Base-by-base conservation (phyloP, 2,329 filamentous ascomycete species). In the Clarireedia homoeocarpa region DNA sequence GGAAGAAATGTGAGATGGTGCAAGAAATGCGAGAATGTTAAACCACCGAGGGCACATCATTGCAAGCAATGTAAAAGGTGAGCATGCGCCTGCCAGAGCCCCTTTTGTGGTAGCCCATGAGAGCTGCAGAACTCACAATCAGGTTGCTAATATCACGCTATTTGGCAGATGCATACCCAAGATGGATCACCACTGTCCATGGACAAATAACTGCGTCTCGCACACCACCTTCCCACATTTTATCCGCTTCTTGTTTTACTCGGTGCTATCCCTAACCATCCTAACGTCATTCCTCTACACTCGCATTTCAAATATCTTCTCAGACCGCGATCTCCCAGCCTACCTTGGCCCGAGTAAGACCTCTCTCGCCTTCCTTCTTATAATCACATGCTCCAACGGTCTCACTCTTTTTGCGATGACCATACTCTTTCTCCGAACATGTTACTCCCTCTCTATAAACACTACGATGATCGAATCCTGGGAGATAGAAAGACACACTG, bases 161-260 rank as follows among this genome's bases (percentile, higher is more conserved):
- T 1, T 26, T 27, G 1, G 17, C 24, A 77, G 75, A 64, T 91
- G 88, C 70, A 81, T 91, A 49, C 85, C 86, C 39, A 86, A 83
- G 71, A 91, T 91, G 88, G 88, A 91, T 72, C 87, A 91, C 72
- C 88, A 95, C 73, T 94, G 89, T 67, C 88, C 89, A 2, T 94
- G 89, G 89, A 92, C 88, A 3, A 75, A 73, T 59, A 92, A 91
- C 72, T 95, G 89, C 73, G 87, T 94, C 53, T 91, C 87, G 12
- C 81, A 91, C 70, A 85, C 84, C 58, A 91, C 87, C 1, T 88
- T 91, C 65, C 89, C 89, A 6, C 85, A 92, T 72, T 94, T 94
- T 71, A 61, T 91, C 48, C 87, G 89, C 64, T 92, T 94, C 73
- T 75, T 94, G 45, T 68, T 83, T 60, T 91, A 83, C 68, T 77